Evolutionary conservation across 2,329 filamentous ascomycete genomes (phyloP).

Genomic region (Pochonia chlamydosporia): DNA sequence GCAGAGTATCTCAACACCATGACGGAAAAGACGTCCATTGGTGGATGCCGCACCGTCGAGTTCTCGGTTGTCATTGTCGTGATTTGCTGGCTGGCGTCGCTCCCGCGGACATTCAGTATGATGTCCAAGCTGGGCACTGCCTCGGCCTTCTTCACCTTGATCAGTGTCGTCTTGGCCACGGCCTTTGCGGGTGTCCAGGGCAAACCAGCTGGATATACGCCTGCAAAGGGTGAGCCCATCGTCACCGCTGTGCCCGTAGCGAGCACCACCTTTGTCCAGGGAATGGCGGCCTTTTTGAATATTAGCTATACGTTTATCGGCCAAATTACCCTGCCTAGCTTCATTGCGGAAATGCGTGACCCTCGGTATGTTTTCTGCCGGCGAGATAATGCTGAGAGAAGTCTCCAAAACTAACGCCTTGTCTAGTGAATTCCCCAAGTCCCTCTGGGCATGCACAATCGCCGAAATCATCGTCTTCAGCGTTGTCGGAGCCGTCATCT

Average conservation of each 20-base stretch:
- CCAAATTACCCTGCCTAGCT: slow-evolving; percentile 87
- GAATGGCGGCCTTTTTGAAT: slow-evolving; percentile 86
- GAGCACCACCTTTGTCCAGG: slow-evolving; percentile 73
- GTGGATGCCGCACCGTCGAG: slow-evolving; percentile 67
- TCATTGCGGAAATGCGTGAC: slow-evolving; percentile 88
- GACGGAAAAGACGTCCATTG: slow-evolving; percentile 57
- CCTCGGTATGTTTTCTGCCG: slow-evolving; percentile 32
- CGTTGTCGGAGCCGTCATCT: slow-evolving; percentile 73
- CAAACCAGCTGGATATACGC: slow-evolving; percentile 63
- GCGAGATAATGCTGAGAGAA: background rate
- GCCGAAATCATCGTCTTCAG: slow-evolving; percentile 83
- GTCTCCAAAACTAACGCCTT: slow-evolving; percentile 19
- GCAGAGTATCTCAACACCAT: slow-evolving; percentile 90
- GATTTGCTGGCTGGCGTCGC: slow-evolving; percentile 70
- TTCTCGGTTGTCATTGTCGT: slow-evolving; percentile 71
- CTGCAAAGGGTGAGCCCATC: slow-evolving; percentile 53
- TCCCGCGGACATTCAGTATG: slow-evolving; percentile 79
- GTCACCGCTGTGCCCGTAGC: slow-evolving; percentile 62
- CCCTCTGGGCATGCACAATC: slow-evolving; percentile 84
- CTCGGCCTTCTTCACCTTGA: slow-evolving; percentile 82
- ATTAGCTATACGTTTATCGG: slow-evolving; percentile 96
- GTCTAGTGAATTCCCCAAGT: slow-evolving; percentile 81
- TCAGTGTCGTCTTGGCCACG: slow-evolving; percentile 78
- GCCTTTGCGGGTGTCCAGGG: slow-evolving; percentile 74
- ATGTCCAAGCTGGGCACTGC: slow-evolving; percentile 73